phyloP scores from a whole-genome alignment of 768 basidiomycete species.

The Stropharia rugosoannulata region DNA sequence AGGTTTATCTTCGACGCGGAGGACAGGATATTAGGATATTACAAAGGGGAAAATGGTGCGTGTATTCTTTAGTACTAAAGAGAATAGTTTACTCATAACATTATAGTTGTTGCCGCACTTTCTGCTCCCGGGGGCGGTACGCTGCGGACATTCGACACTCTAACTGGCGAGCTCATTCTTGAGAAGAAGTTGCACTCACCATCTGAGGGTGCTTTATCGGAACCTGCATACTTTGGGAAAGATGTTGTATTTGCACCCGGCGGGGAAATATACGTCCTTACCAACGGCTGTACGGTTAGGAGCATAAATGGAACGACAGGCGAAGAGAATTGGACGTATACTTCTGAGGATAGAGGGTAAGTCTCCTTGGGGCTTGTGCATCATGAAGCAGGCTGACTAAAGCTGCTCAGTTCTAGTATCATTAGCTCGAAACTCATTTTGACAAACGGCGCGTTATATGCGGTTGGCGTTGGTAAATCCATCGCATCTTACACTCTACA shows the following conservation, averaged over 20 bases:
- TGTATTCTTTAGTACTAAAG: constrained; percentile 7
- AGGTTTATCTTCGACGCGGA: constrained; percentile 70
- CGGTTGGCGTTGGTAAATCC: constrained; percentile 51
- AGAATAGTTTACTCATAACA: neutral
- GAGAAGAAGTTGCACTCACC: constrained; percentile 63
- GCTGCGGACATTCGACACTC: constrained; percentile 64
- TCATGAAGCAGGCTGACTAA: neutral
- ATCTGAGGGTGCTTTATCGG: constrained; percentile 39
- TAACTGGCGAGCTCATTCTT: constrained; percentile 61
- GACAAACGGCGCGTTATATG: constrained; percentile 54
- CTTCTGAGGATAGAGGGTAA: constrained; percentile 65
- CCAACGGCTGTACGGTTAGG: constrained; percentile 59
- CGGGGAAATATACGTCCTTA: constrained; percentile 47
- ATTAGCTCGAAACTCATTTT: constrained; percentile 62
- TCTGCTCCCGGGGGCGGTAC: constrained; percentile 75
- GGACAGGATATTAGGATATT: constrained; percentile 69
- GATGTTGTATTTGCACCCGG: constrained; percentile 41
- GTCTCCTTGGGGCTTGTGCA: constrained; percentile 18
- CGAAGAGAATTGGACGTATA: constrained; percentile 67
- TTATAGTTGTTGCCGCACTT: constrained; percentile 63
- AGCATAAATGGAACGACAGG: constrained; percentile 52
- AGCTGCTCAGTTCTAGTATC: constrained; percentile 51
- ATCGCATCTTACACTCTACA: constrained; percentile 62
- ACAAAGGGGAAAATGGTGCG: constrained; percentile 57
- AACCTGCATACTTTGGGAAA: constrained; percentile 57